A percentile compares a stretch with the other conserved stretches of the same genome.
Conservation (phyloP, 2,329 filamentous ascomycete genomes). For the Xylaria sp. region DNA sequence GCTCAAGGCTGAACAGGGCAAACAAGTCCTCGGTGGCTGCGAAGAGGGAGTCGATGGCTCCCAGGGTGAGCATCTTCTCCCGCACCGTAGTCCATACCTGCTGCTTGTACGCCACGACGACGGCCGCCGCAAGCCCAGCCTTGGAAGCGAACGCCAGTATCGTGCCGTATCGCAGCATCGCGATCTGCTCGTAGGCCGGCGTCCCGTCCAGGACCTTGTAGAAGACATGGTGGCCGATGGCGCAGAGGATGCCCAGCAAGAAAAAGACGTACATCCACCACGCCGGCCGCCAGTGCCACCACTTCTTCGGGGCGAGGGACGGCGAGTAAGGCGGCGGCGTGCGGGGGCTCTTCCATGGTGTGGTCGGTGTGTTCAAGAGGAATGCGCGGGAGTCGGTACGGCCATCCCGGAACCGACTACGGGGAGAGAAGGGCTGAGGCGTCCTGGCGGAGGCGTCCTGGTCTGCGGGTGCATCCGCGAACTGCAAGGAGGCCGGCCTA, state of each 20-base stretch:
- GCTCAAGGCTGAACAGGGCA: constrained; percentile 35
- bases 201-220: constrained; percentile 40
- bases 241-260: constrained; percentile 40
- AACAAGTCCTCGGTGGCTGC: constrained; percentile 36
- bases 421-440: constrained; percentile 18
- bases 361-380: constrained; percentile 24
- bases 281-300: constrained; percentile 42
- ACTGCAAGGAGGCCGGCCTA: constrained; percentile 24
- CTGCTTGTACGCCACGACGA: constrained; percentile 39
- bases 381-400: constrained; percentile 22
- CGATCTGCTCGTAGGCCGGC: constrained; percentile 39
- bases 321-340: constrained; percentile 25
- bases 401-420: constrained; percentile 14
- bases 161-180: constrained; percentile 45
- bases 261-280: constrained; percentile 43
- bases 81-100: constrained; percentile 39
- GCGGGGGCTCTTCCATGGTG: constrained; percentile 24
- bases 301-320: constrained; percentile 14
- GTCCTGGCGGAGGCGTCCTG: constrained; percentile 17
- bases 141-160: constrained; percentile 44
- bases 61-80: constrained; percentile 34
- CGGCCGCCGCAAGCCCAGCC: constrained; percentile 41
- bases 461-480: constrained; percentile 18
- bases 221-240: constrained; percentile 43
- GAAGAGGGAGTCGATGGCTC: constrained; percentile 40